Evolutionary conservation across 2,329 filamentous ascomycete genomes (phyloP), one percentile per base, ranked within the genome.

Genomic region (Lasiodiplodia sp.): DNA sequence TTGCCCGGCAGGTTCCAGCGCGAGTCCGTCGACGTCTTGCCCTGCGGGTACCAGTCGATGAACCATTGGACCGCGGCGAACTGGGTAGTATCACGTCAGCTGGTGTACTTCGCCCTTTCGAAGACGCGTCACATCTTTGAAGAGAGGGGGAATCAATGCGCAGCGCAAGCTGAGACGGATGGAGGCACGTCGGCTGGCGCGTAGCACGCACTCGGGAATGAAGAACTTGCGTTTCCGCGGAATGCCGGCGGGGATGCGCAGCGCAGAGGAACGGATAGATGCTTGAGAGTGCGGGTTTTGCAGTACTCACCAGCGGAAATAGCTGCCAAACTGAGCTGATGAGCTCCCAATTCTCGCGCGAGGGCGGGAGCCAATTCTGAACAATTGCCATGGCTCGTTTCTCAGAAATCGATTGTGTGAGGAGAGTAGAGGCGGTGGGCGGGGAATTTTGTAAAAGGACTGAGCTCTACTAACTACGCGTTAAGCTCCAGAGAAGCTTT

Each of bases 1-100:
- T 92, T 92, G 70, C 96, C 96, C 1, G 94, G 92, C n/a, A 98
- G 80, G 81, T 99, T 99, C 77, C 96, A 84, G 14, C 82, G 82
- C 74, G 91, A 94, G 3, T 85, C 76, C 21, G 89, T 86, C 3
- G 93, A 97, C 2, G 94, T 97, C 82, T 98, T 98, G 79, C 96
- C 96, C 84, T 95, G 93, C 63, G 92, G 92, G 79, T 97, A 96
- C 87, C 88, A 97, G 67, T 88, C 86, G n/a, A 86, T 82, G 18
- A 79, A 21, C 90, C 91, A 96, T 88, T 97, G 94, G 25, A 88
- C 64, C 1, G 88, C 86, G 0, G 90, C 90, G 71, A 93, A 76
- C 93, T 97, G 56, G 6, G 4, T n/a, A 37, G 10, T 12, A 21
- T 40, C n/a, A 7, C 11, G 53, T 66, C 37, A 66, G 63, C 63